A percentile compares a stretch with the other conserved stretches of the same genome.
Conservation (phyloP, 768 basidiomycete species). For the Suillus discolor region DNA sequence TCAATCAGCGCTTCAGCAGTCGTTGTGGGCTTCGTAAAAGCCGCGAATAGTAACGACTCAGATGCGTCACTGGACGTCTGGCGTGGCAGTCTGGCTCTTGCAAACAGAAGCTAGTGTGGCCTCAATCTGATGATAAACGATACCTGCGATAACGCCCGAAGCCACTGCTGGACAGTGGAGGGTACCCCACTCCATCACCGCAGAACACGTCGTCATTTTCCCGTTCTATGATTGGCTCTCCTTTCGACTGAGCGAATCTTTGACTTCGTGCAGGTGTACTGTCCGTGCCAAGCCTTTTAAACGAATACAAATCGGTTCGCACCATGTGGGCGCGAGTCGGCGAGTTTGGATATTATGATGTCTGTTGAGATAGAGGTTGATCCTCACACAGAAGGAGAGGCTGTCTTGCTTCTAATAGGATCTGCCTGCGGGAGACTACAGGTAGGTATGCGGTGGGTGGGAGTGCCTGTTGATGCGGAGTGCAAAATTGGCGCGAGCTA, state of each 20-base stretch:
- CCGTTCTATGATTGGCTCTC: slow-evolving; percentile 11
- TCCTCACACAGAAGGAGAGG: too few species aligned
- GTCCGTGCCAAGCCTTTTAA: too few species aligned
- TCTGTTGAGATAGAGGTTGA: too few species aligned
- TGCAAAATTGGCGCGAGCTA: too few species aligned
- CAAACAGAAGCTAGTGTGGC: neutral
- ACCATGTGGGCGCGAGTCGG: too few species aligned
- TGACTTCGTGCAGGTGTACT: slow-evolving; percentile 33
- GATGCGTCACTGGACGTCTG: neutral
- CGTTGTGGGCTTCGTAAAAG: slow-evolving; percentile 3
- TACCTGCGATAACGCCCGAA: neutral
- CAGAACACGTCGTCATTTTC: slow-evolving; percentile 23
- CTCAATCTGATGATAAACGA: neutral
- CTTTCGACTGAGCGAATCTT: slow-evolving; percentile 17
- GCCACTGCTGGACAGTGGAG: too few species aligned
- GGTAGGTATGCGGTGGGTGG: too few species aligned
- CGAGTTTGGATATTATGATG: too few species aligned
- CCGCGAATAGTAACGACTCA: neutral
- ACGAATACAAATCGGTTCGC: too few species aligned
- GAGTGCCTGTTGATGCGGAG: too few species aligned
- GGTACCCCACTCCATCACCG: neutral
- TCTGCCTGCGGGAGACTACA: too few species aligned
- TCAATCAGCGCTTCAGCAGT: neutral
- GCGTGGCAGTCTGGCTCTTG: neutral
- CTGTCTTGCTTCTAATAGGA: too few species aligned